Evolutionary conservation across 1,139 yeast genomes (phyloP).

Genomic region (Sugiyamaella grinbergsii): DNA sequence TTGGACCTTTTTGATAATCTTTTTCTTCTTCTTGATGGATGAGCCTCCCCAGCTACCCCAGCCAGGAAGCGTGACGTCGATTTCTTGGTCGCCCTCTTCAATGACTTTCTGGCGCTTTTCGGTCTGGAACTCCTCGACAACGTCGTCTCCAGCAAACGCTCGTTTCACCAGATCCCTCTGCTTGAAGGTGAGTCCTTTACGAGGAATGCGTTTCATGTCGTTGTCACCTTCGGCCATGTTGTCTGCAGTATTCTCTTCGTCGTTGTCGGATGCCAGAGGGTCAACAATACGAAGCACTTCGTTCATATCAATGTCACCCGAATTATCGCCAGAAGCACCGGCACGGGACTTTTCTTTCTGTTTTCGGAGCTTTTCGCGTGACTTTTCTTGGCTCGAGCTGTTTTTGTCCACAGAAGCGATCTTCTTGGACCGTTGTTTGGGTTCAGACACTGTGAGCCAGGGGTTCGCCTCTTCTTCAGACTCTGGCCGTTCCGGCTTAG

Average conservation of each 20-base stretch:
- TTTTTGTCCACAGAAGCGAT: constrained; percentile 58
- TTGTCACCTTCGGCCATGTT: constrained; percentile 37
- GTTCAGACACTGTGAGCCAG: constrained; percentile 55
- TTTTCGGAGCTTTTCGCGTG: constrained; percentile 53
- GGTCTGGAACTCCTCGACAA: constrained; percentile 74
- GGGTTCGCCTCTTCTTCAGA: constrained; percentile 53
- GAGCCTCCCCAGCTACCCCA: constrained; percentile 63
- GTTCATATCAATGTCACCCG: constrained; percentile 53
- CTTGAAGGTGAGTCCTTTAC: constrained; percentile 53
- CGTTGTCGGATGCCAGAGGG: constrained; percentile 41
- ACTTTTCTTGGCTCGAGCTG: constrained; percentile 53
- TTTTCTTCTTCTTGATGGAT: constrained; percentile 52
- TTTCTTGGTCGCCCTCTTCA: constrained; percentile 86
- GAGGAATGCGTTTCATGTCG: constrained; percentile 42
- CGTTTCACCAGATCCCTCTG: constrained; percentile 82
- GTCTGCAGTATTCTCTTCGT: constrained; percentile 38
- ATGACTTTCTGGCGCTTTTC: constrained; percentile 68
- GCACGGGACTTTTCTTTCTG: constrained; percentile 46
- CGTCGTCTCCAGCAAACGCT: constrained; percentile 97
- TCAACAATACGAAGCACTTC: constrained; percentile 50
- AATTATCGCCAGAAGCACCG: constrained; percentile 35
- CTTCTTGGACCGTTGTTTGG: constrained; percentile 25
- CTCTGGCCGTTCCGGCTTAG: constrained; percentile 24
- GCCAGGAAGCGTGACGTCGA: constrained; percentile 87
- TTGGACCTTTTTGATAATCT: constrained; percentile 60